Conservation (phyloP, 2,329 filamentous ascomycete genomes). For the Colletotrichum cuscutae region DNA sequence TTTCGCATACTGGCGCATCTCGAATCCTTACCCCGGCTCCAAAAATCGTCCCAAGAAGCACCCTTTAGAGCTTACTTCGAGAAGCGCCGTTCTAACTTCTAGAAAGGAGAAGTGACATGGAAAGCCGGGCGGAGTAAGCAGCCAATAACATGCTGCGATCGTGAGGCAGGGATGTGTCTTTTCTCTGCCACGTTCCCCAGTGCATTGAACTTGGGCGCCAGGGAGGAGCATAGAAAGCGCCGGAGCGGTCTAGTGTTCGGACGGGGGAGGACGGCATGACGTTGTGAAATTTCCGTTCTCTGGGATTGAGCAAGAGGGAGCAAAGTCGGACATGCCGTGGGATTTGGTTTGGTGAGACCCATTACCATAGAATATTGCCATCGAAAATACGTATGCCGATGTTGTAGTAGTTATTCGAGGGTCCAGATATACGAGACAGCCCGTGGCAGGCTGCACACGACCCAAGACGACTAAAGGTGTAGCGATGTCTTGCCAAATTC, state of each 20-base stretch:
- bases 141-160: background rate
- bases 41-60: background rate
- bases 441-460: background rate
- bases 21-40: background rate
- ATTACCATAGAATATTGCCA: background rate
- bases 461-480: background rate
- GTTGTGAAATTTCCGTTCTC: constrained; percentile 31
- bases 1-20: background rate
- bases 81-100: background rate
- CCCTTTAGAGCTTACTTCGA: constrained; percentile 7
- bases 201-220: constrained; percentile 13
- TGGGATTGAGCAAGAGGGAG: constrained; percentile 9
- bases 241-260: background rate
- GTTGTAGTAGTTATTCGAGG: background rate
- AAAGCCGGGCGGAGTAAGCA: background rate
- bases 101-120: background rate
- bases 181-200: background rate
- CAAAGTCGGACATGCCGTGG: background rate
- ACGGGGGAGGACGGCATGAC: constrained; percentile 25
- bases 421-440: background rate
- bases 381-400: background rate
- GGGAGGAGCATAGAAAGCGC: constrained; percentile 3
- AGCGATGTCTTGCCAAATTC: background rate
- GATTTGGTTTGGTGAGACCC: background rate
- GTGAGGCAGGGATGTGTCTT: constrained; percentile 2